Base-by-base conservation (phyloP, 139 green algal species). In the Chlamydomonas sp. region DNA sequence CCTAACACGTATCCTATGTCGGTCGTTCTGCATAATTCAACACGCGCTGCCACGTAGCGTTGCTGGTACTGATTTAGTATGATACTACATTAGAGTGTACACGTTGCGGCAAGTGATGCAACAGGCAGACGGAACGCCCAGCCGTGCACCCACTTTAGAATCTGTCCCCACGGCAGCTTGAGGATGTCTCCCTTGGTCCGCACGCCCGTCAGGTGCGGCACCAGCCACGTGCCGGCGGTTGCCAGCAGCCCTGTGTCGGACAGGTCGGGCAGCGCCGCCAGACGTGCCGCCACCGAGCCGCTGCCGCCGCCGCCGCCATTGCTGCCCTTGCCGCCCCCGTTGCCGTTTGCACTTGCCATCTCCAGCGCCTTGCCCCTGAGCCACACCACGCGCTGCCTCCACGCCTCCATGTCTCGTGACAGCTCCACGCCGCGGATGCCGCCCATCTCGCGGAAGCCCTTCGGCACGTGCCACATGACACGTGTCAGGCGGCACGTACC, bases 181-280 rank as follows among this genome's bases (percentile, higher is more conserved):
- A 85, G 71, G n/a, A 80, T 72, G 58, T 92, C 74, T 14, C 57
- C 67, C 76, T 83, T 80, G 31, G n/a, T 89, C 18, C 92, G 77
- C 15, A 90, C 78, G 12, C 93, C 91, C 6, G 71, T 59, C 74
- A 93, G 73, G 78, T 90, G 80, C 4, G 91, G 92, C 31, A 18
- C 76, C 79, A 96, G 90, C 92, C 92, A 95, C 0, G 9, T 15
- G 4, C 9, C 14, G 31, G 66, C 80, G 8, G 66, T 88, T 5
- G 31, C 63, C 81, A 93, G 64, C 49, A 96, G 83, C 2, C 86
- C 88, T 10, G 18, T 67, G 63, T 94, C 91, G 3, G 79, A 88
- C 59, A 96, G 85, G 87, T 96, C 91, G 5, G 94, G 94, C 57
- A 95, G 78, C n/a, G 57, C 7, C 6, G 84, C 84, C 84, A 88